Percentiles rank a stretch among this genome's conserved stretches.
These are phyloP conservation scores for Pichia sp. DNA, from an alignment of 1,139 yeast genomes.

Conservation along the genomic window DNA sequence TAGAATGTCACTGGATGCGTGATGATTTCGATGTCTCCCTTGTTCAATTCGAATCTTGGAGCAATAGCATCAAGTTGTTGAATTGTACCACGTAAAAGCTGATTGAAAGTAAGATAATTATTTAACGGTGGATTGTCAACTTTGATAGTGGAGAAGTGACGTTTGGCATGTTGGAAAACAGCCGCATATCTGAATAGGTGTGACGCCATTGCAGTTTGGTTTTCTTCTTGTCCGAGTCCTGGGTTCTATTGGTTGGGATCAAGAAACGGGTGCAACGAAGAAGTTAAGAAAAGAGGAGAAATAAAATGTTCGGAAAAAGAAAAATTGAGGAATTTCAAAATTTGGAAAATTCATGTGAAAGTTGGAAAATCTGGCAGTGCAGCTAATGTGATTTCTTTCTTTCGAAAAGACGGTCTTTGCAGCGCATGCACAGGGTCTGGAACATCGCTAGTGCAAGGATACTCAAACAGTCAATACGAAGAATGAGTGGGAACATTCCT, in stretches of 20 bases:
- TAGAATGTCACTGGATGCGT: constrained; percentile 72
- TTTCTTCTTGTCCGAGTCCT: not conserved
- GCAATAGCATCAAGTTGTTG: constrained; percentile 64
- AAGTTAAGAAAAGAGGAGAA: not conserved
- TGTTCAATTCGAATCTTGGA: constrained; percentile 62
- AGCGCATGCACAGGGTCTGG: not conserved
- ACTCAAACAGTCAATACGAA: not conserved
- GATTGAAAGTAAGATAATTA: constrained; percentile 40
- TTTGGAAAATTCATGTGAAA: constrained; percentile 7
- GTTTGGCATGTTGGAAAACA: constrained; percentile 11
- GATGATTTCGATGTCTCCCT: constrained; percentile 64
- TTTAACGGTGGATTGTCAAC: constrained; percentile 28
- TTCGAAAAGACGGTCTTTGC: too few relatives aligned
- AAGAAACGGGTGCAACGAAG: not conserved
- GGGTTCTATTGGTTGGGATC: too few relatives aligned
- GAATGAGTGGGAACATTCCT: not conserved
- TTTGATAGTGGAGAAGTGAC: constrained; percentile 24
- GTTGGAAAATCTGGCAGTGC: not conserved
- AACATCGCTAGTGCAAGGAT: not conserved
- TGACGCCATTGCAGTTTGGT: constrained; percentile 7
- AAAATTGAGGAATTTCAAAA: too few relatives aligned
- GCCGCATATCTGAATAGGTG: constrained; percentile 11
- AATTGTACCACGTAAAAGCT: constrained; percentile 47
- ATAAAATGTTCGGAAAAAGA: too few relatives aligned
- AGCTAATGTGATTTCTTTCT: too few relatives aligned